Conservation (phyloP, 208 protist genomes). For the Crithidia bombi region DNA sequence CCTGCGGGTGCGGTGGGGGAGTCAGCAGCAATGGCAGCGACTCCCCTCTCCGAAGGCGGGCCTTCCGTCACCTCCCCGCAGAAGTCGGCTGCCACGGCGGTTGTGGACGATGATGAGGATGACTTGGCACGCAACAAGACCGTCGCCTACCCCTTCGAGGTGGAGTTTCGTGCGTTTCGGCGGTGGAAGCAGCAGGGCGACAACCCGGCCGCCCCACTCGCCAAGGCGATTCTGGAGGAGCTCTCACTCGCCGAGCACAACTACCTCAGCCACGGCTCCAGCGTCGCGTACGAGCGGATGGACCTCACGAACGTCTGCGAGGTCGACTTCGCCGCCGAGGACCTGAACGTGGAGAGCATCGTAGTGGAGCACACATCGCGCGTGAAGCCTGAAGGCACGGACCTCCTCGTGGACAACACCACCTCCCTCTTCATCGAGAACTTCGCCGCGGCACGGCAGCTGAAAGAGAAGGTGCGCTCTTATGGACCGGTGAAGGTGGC, state of each 20-base stretch:
- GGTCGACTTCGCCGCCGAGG: conserved; percentile 77
- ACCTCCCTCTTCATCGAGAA: conserved; percentile 89
- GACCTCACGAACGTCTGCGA: conserved; percentile 84
- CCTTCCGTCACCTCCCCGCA: neutral
- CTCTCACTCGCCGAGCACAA: conserved; percentile 84
- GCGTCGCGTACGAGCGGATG: conserved; percentile 79
- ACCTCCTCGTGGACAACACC: conserved; percentile 81
- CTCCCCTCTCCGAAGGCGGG: neutral
- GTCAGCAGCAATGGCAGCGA: too few species aligned
- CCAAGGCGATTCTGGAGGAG: conserved; percentile 83
- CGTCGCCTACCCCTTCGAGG: conserved; percentile 86
- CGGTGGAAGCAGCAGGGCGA: conserved; percentile 82
- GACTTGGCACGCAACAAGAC: conserved; percentile 72
- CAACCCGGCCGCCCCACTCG: conserved; percentile 70
- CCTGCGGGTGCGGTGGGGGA: neutral
- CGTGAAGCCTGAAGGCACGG: conserved; percentile 66
- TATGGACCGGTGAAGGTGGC: conserved; percentile 53
- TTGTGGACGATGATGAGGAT: conserved; percentile 30
- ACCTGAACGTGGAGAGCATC: conserved; percentile 88
- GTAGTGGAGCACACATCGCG: conserved; percentile 85
- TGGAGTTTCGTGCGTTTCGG: conserved; percentile 79
- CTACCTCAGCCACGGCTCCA: conserved; percentile 77
- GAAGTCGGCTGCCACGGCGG: conserved; percentile 11
- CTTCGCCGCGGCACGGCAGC: conserved; percentile 79
- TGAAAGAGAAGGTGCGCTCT: conserved; percentile 64